Base-by-base conservation (phyloP, 177 flowering plant genomes). In the Tripterygium wilfordii region DNA sequence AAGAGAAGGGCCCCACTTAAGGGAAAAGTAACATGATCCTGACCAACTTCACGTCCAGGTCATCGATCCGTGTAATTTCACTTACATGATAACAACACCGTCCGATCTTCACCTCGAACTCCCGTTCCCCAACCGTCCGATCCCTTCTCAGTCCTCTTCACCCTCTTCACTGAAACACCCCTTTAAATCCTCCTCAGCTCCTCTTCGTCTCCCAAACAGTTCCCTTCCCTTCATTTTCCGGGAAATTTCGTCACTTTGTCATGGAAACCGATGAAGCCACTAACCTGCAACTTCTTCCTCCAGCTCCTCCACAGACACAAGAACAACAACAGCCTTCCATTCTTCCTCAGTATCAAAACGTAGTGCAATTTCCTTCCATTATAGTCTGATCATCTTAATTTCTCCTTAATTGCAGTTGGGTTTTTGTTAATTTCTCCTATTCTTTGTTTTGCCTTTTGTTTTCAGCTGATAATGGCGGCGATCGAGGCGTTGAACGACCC, bases 391-490 rank as follows among this genome's bases (percentile, higher is more conserved):
- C n/a, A n/a, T 45, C 12, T 8, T 3, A 14, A 7, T 21, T 13
- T 50, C n/a, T 23, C 8, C 14, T 9, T 39, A 0, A 10, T 13
- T 21, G 2, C 15, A 18, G 41, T 23, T 43, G 18, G 28, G 33
- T 37, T 48, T 12, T 15, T 23, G 7, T n/a, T 7, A 36, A 36
- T 36, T 18, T 36, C 4, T 3, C 1, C 17, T n/a, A 4, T 36
- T 13, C 15, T 29, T 52, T 18, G 8, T 8, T 28, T 28, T 42
- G 17, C 67, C 15, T 29, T 52, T 18, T 8, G 8, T 28, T 28
- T 42, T 3, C 67, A 88, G 91, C 72, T 88, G 88, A 83, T 85
- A 35, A 8, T 76, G 33, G 73, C 63, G 3, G 91, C 96, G 36
- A 76, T 88, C 26, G 69, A 71, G 23, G 77, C 83, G 5, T 19